Evolutionary conservation across 2,329 filamentous ascomycete genomes (phyloP).

Genomic region (Xylaria arbuscula): DNA sequence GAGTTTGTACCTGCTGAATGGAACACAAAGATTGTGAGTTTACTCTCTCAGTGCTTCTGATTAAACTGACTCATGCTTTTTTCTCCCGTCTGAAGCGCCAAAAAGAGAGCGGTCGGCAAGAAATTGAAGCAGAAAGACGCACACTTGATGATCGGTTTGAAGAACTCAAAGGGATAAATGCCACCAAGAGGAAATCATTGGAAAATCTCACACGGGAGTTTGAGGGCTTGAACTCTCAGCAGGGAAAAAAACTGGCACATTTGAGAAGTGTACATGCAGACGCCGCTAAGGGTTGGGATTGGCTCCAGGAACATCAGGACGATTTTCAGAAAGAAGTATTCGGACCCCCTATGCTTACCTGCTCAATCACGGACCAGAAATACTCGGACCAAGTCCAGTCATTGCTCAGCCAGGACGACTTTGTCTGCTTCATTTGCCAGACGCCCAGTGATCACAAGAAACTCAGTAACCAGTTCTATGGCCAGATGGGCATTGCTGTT

Average conservation of each 20-base stretch:
- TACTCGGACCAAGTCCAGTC: constrained; percentile 69
- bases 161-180: constrained; percentile 57
- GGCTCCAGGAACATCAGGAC: constrained; percentile 78
- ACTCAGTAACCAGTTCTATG: constrained; percentile 73
- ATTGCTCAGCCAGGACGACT: constrained; percentile 62
- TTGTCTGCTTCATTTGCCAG: constrained; percentile 80
- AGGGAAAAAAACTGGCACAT: constrained; percentile 77
- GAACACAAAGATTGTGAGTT: constrained; percentile 77
- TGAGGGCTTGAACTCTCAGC: constrained; percentile 74
- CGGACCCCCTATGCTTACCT: constrained; percentile 83
- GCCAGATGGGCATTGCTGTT: constrained; percentile 74
- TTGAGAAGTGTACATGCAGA: constrained; percentile 72
- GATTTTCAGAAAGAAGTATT: constrained; percentile 81
- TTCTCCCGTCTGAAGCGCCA: constrained; percentile 60
- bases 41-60: neutral
- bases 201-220: constrained; percentile 61
- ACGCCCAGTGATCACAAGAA: constrained; percentile 78
- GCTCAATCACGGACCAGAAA: constrained; percentile 78
- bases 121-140: constrained; percentile 59
- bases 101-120: constrained; percentile 67
- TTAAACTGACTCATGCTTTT: constrained; percentile 9
- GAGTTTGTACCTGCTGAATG: constrained; percentile 77
- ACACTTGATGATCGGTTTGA: constrained; percentile 50
- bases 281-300: constrained; percentile 78
- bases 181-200: constrained; percentile 54